Evolutionary conservation across 164 flowering plant species (phyloP), one percentile per base, ranked within the genome.

Genomic region (Annona squamosa): DNA sequence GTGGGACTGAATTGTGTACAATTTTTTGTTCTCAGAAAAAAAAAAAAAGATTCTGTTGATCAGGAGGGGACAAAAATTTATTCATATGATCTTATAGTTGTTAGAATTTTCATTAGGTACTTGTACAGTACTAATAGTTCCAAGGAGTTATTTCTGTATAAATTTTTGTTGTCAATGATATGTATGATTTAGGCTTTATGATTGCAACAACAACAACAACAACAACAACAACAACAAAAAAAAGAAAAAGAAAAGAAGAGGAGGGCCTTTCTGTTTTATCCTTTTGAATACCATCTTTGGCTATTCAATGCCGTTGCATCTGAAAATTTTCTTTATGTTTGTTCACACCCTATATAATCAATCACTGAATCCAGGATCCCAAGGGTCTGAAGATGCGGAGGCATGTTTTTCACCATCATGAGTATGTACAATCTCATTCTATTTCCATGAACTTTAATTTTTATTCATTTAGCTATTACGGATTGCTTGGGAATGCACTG

Each of bases 351-450:
- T 16, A 52, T 52, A 6, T 52, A 52, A 18, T 19, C 19, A n/a
- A 47, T 75, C 44, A 41, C 70, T 2, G 69, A 62, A 80, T 82
- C 72, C 78, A 92, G 98, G 98, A 92, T 74, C 98, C 98, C 2
- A 94, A 91, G 81, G 93, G 95, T 45, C 75, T 90, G 57, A 94
- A 92, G 85, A 92, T 94, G 91, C 73, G 87, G 73, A 86, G 79
- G 18, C 92, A 89, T 59, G 97, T 92, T 68, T 91, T 94, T 75
- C 97, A 94, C 73, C 92, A 83, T 47, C 86, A 90, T 77, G 80
- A 85, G 98, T 92, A 75, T 87, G 90, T 74, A 57, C 9, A 26
- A 42, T 70, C 48, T 9, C 18, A 18, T 47, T 4, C 6, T 10
- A 45, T 37, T 46, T 63, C 46, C 26, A 41, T 52, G 9, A 9